A percentile compares a stretch with the other conserved stretches of the same genome.
Conservation (phyloP, 768 basidiomycete genomes). For the Pulveroboletus ravenelii region DNA sequence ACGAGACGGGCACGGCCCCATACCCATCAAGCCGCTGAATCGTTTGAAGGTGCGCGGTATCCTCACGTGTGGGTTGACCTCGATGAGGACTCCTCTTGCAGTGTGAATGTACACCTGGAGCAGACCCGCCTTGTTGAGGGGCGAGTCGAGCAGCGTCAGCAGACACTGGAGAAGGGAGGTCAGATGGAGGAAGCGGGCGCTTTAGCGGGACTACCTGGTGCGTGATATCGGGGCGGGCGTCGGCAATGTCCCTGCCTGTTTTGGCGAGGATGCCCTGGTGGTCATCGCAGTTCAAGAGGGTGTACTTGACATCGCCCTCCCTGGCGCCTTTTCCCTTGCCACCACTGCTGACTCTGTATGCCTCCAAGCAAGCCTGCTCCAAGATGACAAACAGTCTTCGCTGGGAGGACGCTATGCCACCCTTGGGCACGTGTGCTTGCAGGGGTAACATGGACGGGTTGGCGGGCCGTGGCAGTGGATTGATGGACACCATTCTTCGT, state of each 20-base stretch:
- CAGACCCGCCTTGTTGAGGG: slow-evolving; percentile 93
- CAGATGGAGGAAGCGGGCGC: background rate
- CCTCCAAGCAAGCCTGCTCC: slow-evolving; percentile 93
- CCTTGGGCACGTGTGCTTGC: slow-evolving; percentile 68
- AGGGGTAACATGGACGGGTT: slow-evolving; percentile 83
- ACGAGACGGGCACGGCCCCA: slow-evolving; percentile 12
- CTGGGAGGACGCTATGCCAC: slow-evolving; percentile 46
- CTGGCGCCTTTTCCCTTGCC: slow-evolving; percentile 47
- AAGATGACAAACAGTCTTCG: slow-evolving; percentile 85
- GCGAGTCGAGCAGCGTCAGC: slow-evolving; percentile 93
- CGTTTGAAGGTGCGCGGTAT: slow-evolving; percentile 99
- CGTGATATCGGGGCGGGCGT: slow-evolving; percentile 98
- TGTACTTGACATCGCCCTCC: slow-evolving; percentile 87
- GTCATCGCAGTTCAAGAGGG: slow-evolving; percentile 95
- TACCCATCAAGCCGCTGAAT: slow-evolving; percentile 98
- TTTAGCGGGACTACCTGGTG: slow-evolving; percentile 68
- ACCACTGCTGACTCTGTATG: slow-evolving; percentile 76
- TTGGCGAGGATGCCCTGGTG: slow-evolving; percentile 98
- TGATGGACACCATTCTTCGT: slow-evolving; percentile 57
- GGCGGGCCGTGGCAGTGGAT: slow-evolving; percentile 45
- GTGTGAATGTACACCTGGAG: slow-evolving; percentile 99
- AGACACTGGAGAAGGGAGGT: slow-evolving; percentile 64
- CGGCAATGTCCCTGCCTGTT: slow-evolving; percentile 95
- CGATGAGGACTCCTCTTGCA: slow-evolving; percentile 91
- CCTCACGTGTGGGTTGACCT: slow-evolving; percentile 96